Evolutionary conservation across 1,284 basidiomycete species (phyloP), one percentile per base, ranked within the genome.

Genomic region (Rhodotorula sp.): DNA sequence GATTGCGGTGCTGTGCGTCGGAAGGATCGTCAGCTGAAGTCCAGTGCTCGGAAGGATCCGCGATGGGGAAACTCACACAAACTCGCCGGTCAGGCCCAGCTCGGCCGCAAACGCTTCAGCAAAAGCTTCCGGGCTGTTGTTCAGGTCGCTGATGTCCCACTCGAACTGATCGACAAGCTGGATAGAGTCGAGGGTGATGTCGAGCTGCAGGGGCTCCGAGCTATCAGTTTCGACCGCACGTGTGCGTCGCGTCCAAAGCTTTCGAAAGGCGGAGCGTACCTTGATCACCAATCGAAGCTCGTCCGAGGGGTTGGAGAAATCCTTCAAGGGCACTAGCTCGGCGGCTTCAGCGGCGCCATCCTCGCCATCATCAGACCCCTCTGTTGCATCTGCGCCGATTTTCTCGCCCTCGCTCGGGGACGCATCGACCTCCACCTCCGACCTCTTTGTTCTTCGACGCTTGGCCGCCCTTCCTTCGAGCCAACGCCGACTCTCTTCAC

Each of bases 101-200:
- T 99, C 97, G 34, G 86, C 87, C 4, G 89, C 85, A 80, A 97
- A 97, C 0, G 89, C 85, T 75, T 91, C 90, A 14, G 95, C 93
- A 81, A 99, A 99, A 64, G 90, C 88, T 81, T 99, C 97, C 0
- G 95, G 93, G 2, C 90, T 90, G 2, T 91, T 89, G 61, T 85
- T 84, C 49, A 86, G 84, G 75, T 90, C 90, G 78, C 90, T 89
- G 59, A 98, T 83, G 81, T 99, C 95, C 97, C 97, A 99, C 80
- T 99, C 97, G 79, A 99, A 97, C 79, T 95, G 92, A 82, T 99
- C 97, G 66, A 94, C 90, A 43, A 99, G 86, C 80, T 97, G 95
- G 83, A 95, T 89, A 26, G 89, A 89, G 47, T 94, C 95, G 66
- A 95, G 90, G 64, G 94, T 93, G 81, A 99, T 93, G 82, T 99